Percentiles rank a stretch among this genome's conserved stretches.
Evolutionary conservation across 2,329 filamentous ascomycete genomes (phyloP).

Genomic region (Hymenoscyphus linearis): DNA sequence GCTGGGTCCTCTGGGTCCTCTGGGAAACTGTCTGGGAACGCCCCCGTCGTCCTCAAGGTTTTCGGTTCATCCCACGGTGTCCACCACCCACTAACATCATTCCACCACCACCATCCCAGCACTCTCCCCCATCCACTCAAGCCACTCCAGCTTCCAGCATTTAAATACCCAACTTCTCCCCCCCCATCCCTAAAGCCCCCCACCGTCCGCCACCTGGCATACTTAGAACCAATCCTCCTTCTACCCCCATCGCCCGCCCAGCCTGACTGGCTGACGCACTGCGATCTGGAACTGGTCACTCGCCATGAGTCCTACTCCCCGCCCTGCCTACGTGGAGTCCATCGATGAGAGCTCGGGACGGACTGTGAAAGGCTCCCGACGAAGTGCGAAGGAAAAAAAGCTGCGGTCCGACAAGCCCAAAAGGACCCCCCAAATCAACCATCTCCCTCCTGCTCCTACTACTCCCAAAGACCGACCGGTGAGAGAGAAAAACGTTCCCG

Average conservation of each 20-base stretch:
- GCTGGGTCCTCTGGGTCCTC: too few relatives aligned
- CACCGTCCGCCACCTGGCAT: slow-evolving; percentile 16
- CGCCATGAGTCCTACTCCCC: slow-evolving; percentile 17
- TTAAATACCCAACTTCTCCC: not conserved
- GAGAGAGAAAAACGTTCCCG: slow-evolving; percentile 13
- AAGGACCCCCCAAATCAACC: slow-evolving; percentile 12
- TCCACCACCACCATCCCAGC: slow-evolving; percentile 2
- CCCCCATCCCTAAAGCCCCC: not conserved
- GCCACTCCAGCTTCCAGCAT: not conserved
- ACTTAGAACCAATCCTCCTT: slow-evolving; percentile 3
- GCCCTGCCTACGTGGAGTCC: slow-evolving; percentile 27
- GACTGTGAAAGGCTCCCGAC: slow-evolving; percentile 20
- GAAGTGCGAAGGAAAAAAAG: slow-evolving; percentile 21
- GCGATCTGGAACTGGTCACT: slow-evolving; percentile 6
- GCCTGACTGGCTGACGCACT: not conserved
- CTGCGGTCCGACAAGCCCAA: slow-evolving; percentile 10
- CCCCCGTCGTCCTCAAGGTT: not conserved
- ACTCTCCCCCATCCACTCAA: not conserved
- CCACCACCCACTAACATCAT: slow-evolving; percentile 1
- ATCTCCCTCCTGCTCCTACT: slow-evolving; percentile 10
- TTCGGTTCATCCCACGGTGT: slow-evolving; percentile 8
- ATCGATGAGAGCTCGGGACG: slow-evolving; percentile 23
- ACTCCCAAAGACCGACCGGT: slow-evolving; percentile 5
- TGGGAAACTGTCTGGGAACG: slow-evolving; percentile 9
- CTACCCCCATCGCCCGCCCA: not conserved